Base-by-base conservation (phyloP, 495 filamentous ascomycete species). In the Parathielavia appendiculata region DNA sequence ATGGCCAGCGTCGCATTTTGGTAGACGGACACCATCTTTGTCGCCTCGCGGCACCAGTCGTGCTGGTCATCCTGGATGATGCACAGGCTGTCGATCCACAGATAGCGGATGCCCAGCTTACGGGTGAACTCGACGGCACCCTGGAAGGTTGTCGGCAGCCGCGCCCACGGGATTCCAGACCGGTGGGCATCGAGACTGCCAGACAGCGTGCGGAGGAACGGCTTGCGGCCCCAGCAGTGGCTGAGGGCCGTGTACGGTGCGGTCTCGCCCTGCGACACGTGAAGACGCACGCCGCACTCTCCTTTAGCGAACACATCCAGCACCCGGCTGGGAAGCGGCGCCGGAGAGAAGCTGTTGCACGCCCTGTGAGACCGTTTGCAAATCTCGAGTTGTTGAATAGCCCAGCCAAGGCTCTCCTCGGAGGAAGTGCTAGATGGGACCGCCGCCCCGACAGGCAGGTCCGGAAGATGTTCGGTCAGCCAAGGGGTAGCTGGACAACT, bases 81-180 rank as follows among this genome's bases (percentile, higher is more conserved):
- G 48, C 71, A 72, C 17, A 75, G 53, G 12, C 56, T 57, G 44
- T 73, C 73, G 13, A 73, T 66, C 73, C 73, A 76, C 10, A 76
- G 60, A 43, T 72, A 76, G 14, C 58, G 57, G n/a, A 67, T 32
- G 14, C 67, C 66, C 0, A 74, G 54, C 5, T 51, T 32, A 2
- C 59, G 48, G 12, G 60, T 57, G 11, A 73, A 55, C 0, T 22
- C 20, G 14, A 70, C 62, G 11, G 63, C 65, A 36, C 71, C 65
- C 30, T 48, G 52, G 49, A 73, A 70, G 6, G 58, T 65, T 7
- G 26, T 36, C 10, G 66, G 70, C 1, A 63, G 57, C 10, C 23
- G 38, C 2, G 14, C 11, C 55, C 55, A 57, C 4, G 10, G 4
- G 17, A 57, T 57, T 36, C 41, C 55, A 4, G 30, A 3, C 16